Conservation (phyloP, 2,329 filamentous ascomycete genomes). For the Botryosphaeria agaves region DNA sequence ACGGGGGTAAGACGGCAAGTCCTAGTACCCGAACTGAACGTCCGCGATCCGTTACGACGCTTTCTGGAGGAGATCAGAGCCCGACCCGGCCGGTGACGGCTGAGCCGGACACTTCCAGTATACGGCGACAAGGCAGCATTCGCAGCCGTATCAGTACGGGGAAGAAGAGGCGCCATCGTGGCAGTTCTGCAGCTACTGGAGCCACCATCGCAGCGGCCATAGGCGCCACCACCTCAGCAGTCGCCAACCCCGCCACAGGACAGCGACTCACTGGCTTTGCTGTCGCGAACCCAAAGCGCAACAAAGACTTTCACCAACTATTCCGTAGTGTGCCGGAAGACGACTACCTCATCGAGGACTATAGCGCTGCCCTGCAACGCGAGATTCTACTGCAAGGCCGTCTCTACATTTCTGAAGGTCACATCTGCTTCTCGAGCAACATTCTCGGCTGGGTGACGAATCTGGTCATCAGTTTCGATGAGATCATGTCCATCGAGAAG, state of each 20-base stretch:
- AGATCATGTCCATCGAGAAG: constrained; percentile 93
- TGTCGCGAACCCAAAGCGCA: constrained; percentile 88
- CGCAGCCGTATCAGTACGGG: constrained; percentile 34
- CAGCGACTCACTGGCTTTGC: constrained; percentile 87
- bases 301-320: constrained; percentile 81
- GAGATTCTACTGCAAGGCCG: constrained; percentile 90
- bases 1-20: too few relatives aligned
- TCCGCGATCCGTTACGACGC: too few relatives aligned
- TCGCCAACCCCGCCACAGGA: constrained; percentile 48
- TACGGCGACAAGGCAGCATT: constrained; percentile 36
- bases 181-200: constrained; percentile 52
- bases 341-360: constrained; percentile 95
- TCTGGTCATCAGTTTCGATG: constrained; percentile 93
- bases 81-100: constrained; percentile 51
- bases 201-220: constrained; percentile 57
- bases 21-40: too few relatives aligned
- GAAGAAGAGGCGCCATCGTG: constrained; percentile 51
- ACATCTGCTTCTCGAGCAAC: constrained; percentile 97
- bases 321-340: constrained; percentile 97
- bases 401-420: constrained; percentile 90
- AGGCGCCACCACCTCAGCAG: constrained; percentile 48
- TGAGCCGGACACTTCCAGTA: constrained; percentile 33
- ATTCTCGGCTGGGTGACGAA: constrained; percentile 98
- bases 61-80: constrained; percentile 46
- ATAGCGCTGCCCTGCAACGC: constrained; percentile 87